Conservation (phyloP, 2,329 filamentous ascomycete genomes). For the Alternaria sp. region DNA sequence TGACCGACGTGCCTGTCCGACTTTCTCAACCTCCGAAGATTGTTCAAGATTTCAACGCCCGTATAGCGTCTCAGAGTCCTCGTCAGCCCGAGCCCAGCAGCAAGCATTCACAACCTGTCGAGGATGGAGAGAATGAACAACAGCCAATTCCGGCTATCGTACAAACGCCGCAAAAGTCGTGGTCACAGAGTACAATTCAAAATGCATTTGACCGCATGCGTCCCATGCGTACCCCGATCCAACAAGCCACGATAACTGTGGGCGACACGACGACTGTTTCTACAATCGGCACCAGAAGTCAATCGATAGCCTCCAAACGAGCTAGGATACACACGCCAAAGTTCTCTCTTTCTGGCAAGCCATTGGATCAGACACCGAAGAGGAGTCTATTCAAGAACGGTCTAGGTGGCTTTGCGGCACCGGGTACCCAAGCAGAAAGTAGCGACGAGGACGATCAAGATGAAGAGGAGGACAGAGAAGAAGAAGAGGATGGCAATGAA, state of each 20-base stretch:
- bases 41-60: slow-evolving; percentile 53
- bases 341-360: slow-evolving; percentile 40
- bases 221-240: slow-evolving; percentile 66
- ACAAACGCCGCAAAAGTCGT: slow-evolving; percentile 43
- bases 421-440: slow-evolving; percentile 55
- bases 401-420: slow-evolving; percentile 63
- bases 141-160: slow-evolving; percentile 38
- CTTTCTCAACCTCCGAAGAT: slow-evolving; percentile 23
- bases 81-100: slow-evolving; percentile 23
- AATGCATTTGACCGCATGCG: slow-evolving; percentile 72
- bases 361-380: slow-evolving; percentile 39
- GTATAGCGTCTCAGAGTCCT: slow-evolving; percentile 45
- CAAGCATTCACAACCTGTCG: slow-evolving; percentile 15
- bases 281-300: slow-evolving; percentile 64
- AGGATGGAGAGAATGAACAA: slow-evolving; percentile 25
- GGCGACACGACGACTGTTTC: slow-evolving; percentile 73
- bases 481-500: slow-evolving; percentile 26
- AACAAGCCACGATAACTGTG: slow-evolving; percentile 78
- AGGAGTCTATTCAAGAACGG: slow-evolving; percentile 53
- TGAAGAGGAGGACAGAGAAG: slow-evolving; percentile 21
- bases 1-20: slow-evolving; percentile 8
- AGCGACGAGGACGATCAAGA: slow-evolving; percentile 38
- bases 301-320: slow-evolving; percentile 57
- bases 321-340: slow-evolving; percentile 54
- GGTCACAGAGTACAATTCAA: slow-evolving; percentile 56